phyloP scores from a whole-genome alignment of 2,329 filamentous ascomycete species.

The Aspergillus sp. region DNA sequence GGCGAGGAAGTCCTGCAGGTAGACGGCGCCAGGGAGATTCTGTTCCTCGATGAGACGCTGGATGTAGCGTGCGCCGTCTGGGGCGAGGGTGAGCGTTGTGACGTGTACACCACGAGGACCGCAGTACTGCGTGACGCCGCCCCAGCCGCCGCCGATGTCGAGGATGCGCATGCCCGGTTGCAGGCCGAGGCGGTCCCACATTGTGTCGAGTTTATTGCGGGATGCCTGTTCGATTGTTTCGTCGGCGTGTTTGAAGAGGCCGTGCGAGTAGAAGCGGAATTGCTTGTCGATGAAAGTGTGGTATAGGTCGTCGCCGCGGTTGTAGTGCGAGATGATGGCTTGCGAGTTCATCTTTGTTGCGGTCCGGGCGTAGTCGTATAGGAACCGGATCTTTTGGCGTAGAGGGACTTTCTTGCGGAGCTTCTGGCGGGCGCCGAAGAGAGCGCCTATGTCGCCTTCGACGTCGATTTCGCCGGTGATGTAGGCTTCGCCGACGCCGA shows the following conservation, averaged over 20 bases:
- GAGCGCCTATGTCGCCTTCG: neutral
- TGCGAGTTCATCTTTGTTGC: neutral
- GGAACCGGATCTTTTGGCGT: neutral
- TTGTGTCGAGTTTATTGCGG: neutral
- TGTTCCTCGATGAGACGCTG: too few species aligned
- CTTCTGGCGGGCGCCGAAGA: neutral
- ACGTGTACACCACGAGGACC: neutral
- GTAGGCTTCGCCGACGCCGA: neutral
- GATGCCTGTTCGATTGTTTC: neutral
- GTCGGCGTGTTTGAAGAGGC: neutral
- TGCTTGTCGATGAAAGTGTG: constrained; percentile 1
- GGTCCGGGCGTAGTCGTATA: neutral
- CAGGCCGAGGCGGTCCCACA: neutral
- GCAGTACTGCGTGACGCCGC: constrained; percentile 1
- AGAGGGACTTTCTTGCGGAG: neutral
- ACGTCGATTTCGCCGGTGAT: neutral
- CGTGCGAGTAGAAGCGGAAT: neutral
- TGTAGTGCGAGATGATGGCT: neutral
- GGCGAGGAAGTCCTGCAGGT: too few species aligned
- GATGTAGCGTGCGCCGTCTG: too few species aligned
- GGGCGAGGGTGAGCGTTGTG: neutral
- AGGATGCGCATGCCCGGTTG: neutral
- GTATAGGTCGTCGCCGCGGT: neutral
- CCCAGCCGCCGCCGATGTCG: constrained; percentile 2
- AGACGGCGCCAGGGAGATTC: too few species aligned